Evolutionary conservation across 768 basidiomycete genomes (phyloP), one percentile per base, ranked within the genome.

Genomic region (Porphyrellus cyaneotinctus): DNA sequence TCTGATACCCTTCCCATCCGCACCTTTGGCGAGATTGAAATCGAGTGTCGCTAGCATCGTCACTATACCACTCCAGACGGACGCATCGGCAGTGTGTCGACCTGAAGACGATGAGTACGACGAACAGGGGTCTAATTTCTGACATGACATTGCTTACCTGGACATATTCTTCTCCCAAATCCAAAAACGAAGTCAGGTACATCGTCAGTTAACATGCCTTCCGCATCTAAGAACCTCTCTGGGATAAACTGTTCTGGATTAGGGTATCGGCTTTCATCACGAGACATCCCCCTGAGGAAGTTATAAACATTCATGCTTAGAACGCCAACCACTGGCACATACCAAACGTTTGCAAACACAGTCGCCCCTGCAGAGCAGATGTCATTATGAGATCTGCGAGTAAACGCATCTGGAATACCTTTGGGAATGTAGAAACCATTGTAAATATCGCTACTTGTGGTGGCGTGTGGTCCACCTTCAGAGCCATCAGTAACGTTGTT

Each of bases 401-500:
- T 28, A 17, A 30, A 32, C 14, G 28, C 18, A 10, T 26, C 1
- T 4, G n/a, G 4, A 15, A 47, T 47, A 54, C 81, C 82, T 54
- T 73, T 72, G 1, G 82, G 81, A 39, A 84, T 83, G 12, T 77
- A 64, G 52, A 78, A 78, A 18, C 74, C 72, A 20, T 69, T 62
- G 57, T 77, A 78, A 13, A 69, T 53, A 43, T 78, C 77, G 50
- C 74, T 73, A 31, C 62, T 55, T 0, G 70, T 72, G 7, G 62
- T 20, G 12, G 55, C 42, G 48, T 69, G 71, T 32, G 54, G 52
- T 37, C 60, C 10, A 2, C 33, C 52, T 56, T 45, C 8, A 30
- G 13, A 31, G 18, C 2, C n/a, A 24, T 58, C n/a, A 58, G 28
- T n/a, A 14, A 43, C n/a, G 3, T 4, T 15, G 1, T 22, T 14